Base-by-base conservation (phyloP, 129 eudicot genomes). In the Chrysanthemum makinoi region DNA sequence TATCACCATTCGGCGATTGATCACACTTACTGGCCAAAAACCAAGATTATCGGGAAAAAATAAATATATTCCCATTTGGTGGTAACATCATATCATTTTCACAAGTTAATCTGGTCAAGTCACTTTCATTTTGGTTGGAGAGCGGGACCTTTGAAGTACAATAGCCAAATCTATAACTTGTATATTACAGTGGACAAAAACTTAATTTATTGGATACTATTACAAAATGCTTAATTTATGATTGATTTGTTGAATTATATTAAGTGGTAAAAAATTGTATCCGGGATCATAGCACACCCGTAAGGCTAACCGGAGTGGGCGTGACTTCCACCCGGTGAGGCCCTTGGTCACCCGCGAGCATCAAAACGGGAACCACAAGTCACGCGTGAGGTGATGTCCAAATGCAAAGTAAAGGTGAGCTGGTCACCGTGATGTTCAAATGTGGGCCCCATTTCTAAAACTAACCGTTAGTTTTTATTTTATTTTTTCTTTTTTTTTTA, bases 201-300 rank as follows among this genome's bases (percentile, higher is more conserved):
- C 61, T 55, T 55, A 16, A 4, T 64, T 64, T 17, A 39, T 43
- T 39, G 6, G 28, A 64, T 64, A 64, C 26, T 35, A 35, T 12
- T 26, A 51, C 17, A 51, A 51, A 12, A 55, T 17, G 60, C 24
- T 55, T 55, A 55, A 55, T 17, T 16, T 48, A 56, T 17, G 9
- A 56, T 50, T 33, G 35, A 35, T 70, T 33, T 55, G 65, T 51
- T 70, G 3, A 70, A 43, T 70, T 44, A 54, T 43, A 72, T 59
- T 20, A 44, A 59, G 13, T 57, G 44, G 65, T 12, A 56, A 54
- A 30, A 35, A 44, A 2, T 26, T 55, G 43, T 39, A 43, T 66
- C 71, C 17, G 48, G 44, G 48, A 47, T 39, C 65, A 70, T 57
- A 70, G 15, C 68, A 48, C 35, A 50, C 24, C 30, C 33, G 5